Base-by-base conservation (phyloP, 2,329 filamentous ascomycete species). In the Scytalidium sp. region DNA sequence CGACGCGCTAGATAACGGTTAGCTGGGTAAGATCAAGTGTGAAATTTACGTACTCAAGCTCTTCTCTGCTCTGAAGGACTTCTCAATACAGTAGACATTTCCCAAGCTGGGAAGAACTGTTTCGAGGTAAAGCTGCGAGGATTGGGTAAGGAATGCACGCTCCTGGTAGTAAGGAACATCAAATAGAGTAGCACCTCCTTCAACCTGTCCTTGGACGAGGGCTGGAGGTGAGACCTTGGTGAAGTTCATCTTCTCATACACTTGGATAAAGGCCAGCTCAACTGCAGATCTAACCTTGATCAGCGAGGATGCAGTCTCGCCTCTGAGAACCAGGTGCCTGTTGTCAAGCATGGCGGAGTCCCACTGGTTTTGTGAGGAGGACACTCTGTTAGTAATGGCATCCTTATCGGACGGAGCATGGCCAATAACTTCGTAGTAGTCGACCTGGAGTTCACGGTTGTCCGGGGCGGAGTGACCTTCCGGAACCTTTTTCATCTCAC, bases 31-130 rank as follows among this genome's bases (percentile, higher is more conserved):
- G n/a, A n/a, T n/a, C n/a, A n/a, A n/a, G n/a, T n/a, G n/a, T n/a
- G n/a, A n/a, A n/a, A n/a, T n/a, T n/a, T n/a, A n/a, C n/a, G n/a
- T n/a, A n/a, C n/a, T 99, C 50, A 97, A 78, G 6, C 87, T 93
- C 75, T 97, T 97, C 73, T 99, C 94, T 13, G 94, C 94, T 54
- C 94, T 91, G 85, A 99, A 99, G 2, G 93, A 97, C 71, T 96
- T 96, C 72, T 96, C 93, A 63, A 99, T 93, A 68, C 93, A 97
- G 80, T 95, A 99, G 47, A 97, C 91, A 67, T 97, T 90, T 60
- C 94, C 94, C 63, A 97, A 79, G 46, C 87, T 90, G 9, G 93
- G 90, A 25, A 99, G 76, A 58, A 87, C 90, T 23, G 94, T 99
- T 78, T 99, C 94, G 52, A 99, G 87, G 73, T 99, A 99, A 47